Evolutionary conservation across 192 early-diverging fungal species (phyloP).

Genomic region (Rhizophagus prolifer): DNA sequence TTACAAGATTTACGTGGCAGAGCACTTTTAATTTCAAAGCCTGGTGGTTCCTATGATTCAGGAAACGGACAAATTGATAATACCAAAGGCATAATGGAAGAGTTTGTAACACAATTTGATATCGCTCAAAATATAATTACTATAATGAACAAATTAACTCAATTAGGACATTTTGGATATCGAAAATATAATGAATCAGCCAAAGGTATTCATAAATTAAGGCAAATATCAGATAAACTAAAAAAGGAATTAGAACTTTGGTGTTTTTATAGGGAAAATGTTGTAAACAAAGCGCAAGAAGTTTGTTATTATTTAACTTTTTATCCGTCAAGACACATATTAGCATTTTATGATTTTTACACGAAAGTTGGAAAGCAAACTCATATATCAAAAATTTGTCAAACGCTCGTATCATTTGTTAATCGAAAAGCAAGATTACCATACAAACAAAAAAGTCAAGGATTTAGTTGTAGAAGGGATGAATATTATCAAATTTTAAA

Average conservation of each 20-base stretch:
- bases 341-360: conserved; percentile 21
- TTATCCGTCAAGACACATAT: conserved; percentile 12
- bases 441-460: neutral
- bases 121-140: conserved; percentile 18
- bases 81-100: neutral
- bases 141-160: conserved; percentile 23
- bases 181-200: conserved; percentile 8
- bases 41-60: neutral
- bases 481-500: neutral
- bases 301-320: conserved; percentile 21
- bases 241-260: conserved; percentile 5
- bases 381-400: neutral
- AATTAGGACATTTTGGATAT: conserved; percentile 32
- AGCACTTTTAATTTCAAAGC: conserved; percentile 28
- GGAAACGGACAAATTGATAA: neutral
- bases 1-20: conserved; percentile 32
- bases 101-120: conserved; percentile 33
- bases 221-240: neutral
- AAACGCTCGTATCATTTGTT: conserved; percentile 17
- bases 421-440: neutral
- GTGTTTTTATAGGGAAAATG: conserved; percentile 6
- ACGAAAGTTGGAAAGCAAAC: neutral
- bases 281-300: neutral
- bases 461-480: neutral
- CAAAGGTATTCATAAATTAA: neutral